Conservation (phyloP, 1,284 basidiomycete species). For the Coniophora puteana region DNA sequence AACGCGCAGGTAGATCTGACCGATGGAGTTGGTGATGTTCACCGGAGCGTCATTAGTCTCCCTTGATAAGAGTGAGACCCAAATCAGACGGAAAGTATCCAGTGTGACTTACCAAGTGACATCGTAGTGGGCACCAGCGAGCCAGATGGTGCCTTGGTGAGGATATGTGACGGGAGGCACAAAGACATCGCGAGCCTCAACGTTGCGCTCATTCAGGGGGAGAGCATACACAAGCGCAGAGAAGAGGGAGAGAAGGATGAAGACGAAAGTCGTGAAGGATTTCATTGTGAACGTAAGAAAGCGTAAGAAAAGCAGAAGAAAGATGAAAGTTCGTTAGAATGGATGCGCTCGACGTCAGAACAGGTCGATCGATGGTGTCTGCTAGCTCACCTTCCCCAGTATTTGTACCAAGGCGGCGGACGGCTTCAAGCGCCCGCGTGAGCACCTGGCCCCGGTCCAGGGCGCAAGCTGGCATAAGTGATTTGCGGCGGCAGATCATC, state of each 20-base stretch:
- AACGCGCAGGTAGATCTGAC: slow-evolving; percentile 30
- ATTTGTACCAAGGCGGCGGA: too few relatives aligned
- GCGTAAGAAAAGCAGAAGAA: neutral
- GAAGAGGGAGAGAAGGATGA: slow-evolving; percentile 13
- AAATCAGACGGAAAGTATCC: neutral
- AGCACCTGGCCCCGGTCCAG: too few relatives aligned
- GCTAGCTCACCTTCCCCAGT: too few relatives aligned
- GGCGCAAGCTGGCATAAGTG: too few relatives aligned
- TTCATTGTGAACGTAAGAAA: slow-evolving; percentile 3
- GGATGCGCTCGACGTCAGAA: slow-evolving; percentile 9
- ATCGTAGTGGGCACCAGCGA: slow-evolving; percentile 22
- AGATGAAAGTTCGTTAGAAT: neutral
- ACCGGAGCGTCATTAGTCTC: slow-evolving; percentile 25
- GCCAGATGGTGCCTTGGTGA: slow-evolving; percentile 27
- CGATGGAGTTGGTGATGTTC: slow-evolving; percentile 34
- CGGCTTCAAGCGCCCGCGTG: too few relatives aligned
- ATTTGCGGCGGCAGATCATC: too few relatives aligned
- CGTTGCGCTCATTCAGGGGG: slow-evolving; percentile 6
- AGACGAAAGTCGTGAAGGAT: slow-evolving; percentile 11
- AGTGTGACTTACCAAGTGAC: slow-evolving; percentile 36
- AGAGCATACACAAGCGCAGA: slow-evolving; percentile 8
- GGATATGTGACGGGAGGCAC: slow-evolving; percentile 32
- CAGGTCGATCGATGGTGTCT: slow-evolving; percentile 3
- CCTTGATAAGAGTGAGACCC: slow-evolving; percentile 21
- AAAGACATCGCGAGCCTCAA: slow-evolving; percentile 33